A percentile compares a stretch with the other conserved stretches of the same genome.
These are phyloP conservation scores for Takashimella koratensis DNA, from an alignment of 1,284 basidiomycete genomes.

Conservation along the genomic window DNA sequence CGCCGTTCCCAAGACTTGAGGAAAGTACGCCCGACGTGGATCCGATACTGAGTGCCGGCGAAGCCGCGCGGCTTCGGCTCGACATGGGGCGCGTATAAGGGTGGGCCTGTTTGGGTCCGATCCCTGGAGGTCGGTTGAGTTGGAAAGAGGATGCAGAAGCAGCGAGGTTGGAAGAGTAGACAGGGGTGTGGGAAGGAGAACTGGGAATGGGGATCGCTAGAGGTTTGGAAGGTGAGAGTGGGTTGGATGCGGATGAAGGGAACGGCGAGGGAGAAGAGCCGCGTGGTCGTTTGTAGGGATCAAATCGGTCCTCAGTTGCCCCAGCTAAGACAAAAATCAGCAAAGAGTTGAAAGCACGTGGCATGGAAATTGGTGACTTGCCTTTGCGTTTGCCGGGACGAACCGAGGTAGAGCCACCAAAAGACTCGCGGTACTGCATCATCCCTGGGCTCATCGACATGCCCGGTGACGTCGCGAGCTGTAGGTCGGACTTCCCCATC, in stretches of 20 bases:
- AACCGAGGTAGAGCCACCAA: conserved; percentile 26
- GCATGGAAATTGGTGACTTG: conserved; percentile 9
- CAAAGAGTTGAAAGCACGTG: not conserved
- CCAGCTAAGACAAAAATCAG: conserved; percentile 14
- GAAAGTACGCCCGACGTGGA: conserved; percentile 31
- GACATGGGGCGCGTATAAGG: conserved; percentile 38
- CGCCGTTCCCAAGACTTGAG: conserved; percentile 22
- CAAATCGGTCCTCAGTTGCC: conserved; percentile 41
- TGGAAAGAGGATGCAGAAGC: conserved; percentile 11
- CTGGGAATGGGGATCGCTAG: conserved; percentile 36
- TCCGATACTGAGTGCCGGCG: conserved; percentile 41
- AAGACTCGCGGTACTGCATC: conserved; percentile 44
- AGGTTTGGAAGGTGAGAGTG: conserved; percentile 33
- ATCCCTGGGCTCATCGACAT: conserved; percentile 31
- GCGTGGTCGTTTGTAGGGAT: conserved; percentile 46
- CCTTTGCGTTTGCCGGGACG: conserved; percentile 44
- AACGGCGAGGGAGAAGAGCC: conserved; percentile 39
- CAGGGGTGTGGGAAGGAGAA: conserved; percentile 33
- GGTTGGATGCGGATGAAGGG: conserved; percentile 18
- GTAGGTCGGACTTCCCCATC: not conserved
- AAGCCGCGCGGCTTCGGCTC: conserved; percentile 36
- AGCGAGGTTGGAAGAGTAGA: conserved; percentile 26
- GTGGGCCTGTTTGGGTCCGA: conserved; percentile 13
- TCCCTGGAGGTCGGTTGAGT: conserved; percentile 2
- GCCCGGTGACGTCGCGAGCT: conserved; percentile 29